These are phyloP conservation scores for Papiliotrema nemorosa DNA, from an alignment of 1,284 basidiomycete genomes.

Conservation along the genomic window DNA sequence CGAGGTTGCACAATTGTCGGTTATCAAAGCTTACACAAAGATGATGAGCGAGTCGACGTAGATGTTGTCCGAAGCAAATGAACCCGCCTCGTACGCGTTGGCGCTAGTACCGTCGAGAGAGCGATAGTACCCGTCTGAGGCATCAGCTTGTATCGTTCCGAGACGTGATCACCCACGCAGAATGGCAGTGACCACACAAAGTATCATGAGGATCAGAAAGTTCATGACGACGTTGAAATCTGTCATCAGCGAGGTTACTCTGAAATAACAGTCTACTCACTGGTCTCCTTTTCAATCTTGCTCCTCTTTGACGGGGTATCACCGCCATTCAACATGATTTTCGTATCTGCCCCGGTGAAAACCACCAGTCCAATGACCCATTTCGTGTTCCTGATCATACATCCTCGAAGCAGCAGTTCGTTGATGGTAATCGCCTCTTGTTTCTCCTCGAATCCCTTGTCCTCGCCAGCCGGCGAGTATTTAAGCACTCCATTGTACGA, in stretches of 20 bases:
- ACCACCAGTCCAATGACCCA: constrained; percentile 94
- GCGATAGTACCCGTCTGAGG: constrained; percentile 69
- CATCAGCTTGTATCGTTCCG: constrained; percentile 40
- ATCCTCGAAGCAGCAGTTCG: constrained; percentile 87
- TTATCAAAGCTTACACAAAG: constrained; percentile 65
- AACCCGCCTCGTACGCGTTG: constrained; percentile 65
- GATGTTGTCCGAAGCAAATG: constrained; percentile 60
- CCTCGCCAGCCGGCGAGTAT: constrained; percentile 52
- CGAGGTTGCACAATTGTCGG: neutral
- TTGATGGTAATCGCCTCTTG: constrained; percentile 70
- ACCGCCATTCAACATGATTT: constrained; percentile 96
- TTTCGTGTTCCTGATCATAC: constrained; percentile 83
- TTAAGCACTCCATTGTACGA: constrained; percentile 80
- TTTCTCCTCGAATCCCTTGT: constrained; percentile 30
- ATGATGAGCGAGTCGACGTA: constrained; percentile 81
- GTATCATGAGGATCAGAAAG: constrained; percentile 71
- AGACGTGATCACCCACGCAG: constrained; percentile 25
- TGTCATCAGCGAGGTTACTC: neutral
- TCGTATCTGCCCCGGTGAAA: constrained; percentile 93
- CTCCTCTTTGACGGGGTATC: constrained; percentile 87
- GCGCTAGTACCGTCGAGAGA: constrained; percentile 64
- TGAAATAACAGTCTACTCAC: constrained; percentile 7
- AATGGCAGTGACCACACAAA: constrained; percentile 64
- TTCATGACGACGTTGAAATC: constrained; percentile 83
- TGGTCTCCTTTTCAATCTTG: constrained; percentile 98